Conservation (phyloP, 441 rosid species). For the Gossypium trilobum region DNA sequence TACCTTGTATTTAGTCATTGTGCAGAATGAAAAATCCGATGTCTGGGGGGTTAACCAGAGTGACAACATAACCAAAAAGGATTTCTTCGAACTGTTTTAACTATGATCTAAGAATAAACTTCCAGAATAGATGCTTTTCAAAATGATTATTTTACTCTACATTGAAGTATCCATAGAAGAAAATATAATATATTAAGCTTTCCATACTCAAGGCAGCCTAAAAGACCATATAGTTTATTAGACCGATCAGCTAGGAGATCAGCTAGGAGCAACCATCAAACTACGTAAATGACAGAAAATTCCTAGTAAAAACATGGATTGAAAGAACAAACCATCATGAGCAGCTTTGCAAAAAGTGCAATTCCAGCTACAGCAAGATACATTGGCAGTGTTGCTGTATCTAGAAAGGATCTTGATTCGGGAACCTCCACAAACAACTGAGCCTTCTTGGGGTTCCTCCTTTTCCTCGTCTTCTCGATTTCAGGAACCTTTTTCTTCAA, state of each 20-base stretch:
- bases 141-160: not conserved
- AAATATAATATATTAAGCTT: not conserved
- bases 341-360: constrained; percentile 64
- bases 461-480: constrained; percentile 46
- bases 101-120: not conserved
- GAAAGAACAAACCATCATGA: constrained; percentile 61
- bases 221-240: not conserved
- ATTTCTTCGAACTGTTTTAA: not conserved
- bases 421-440: constrained; percentile 74
- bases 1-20: not conserved
- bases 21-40: not conserved
- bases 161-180: not conserved
- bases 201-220: not conserved
- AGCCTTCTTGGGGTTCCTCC: constrained; percentile 40
- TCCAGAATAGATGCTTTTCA: not conserved
- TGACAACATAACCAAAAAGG: not conserved
- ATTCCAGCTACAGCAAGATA: constrained; percentile 56
- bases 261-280: not conserved
- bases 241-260: not conserved
- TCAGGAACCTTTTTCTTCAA: constrained; percentile 48
- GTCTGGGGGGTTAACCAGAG: not conserved
- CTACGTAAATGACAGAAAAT: not conserved
- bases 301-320: not conserved
- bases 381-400: constrained; percentile 78
- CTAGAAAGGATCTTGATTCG: constrained; percentile 52